phyloP scores from a whole-genome alignment of 2,329 filamentous ascomycete genomes.

The Exophiala viscosa region DNA sequence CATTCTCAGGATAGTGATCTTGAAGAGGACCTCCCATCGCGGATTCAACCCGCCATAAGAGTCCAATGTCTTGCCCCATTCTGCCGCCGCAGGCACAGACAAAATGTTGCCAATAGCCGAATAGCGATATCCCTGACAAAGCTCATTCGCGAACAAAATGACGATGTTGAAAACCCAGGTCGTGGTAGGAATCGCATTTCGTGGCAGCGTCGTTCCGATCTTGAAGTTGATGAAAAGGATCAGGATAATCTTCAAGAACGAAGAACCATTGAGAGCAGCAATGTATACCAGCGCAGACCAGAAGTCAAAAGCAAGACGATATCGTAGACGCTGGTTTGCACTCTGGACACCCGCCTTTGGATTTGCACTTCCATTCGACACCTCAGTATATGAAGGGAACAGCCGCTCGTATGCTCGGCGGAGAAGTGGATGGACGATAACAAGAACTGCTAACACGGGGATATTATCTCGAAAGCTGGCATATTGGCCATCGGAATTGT shows the following conservation, averaged over 20 bases:
- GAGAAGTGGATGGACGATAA: slow-evolving; percentile 74
- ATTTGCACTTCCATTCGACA: slow-evolving; percentile 7
- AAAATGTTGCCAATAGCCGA: slow-evolving; percentile 58
- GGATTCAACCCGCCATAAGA: slow-evolving; percentile 75
- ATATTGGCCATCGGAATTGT: slow-evolving; percentile 88
- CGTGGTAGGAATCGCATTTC: slow-evolving; percentile 64
- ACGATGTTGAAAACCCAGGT: slow-evolving; percentile 90
- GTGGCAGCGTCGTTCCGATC: slow-evolving; percentile 69
- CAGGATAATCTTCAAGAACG: slow-evolving; percentile 71
- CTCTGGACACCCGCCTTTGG: slow-evolving; percentile 3
- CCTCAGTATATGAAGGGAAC: background rate
- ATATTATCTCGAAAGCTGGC: slow-evolving; percentile 78
- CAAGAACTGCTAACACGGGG: slow-evolving; percentile 69
- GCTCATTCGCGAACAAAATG: slow-evolving; percentile 84
- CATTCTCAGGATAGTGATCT: slow-evolving; percentile 84
- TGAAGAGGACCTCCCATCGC: slow-evolving; percentile 97
- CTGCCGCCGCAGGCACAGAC: slow-evolving; percentile 45
- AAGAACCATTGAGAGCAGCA: slow-evolving; percentile 76
- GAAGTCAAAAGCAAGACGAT: slow-evolving; percentile 77
- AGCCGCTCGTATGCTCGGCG: slow-evolving; percentile 65
- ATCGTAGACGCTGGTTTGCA: slow-evolving; percentile 58
- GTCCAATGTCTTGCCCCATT: slow-evolving; percentile 71
- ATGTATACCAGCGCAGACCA: slow-evolving; percentile 77
- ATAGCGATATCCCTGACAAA: slow-evolving; percentile 73
- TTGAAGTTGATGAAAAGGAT: slow-evolving; percentile 81